Evolutionary conservation across 805 yeast genomes (phyloP).

Genomic region (Helenozyma rhizophorensis): DNA sequence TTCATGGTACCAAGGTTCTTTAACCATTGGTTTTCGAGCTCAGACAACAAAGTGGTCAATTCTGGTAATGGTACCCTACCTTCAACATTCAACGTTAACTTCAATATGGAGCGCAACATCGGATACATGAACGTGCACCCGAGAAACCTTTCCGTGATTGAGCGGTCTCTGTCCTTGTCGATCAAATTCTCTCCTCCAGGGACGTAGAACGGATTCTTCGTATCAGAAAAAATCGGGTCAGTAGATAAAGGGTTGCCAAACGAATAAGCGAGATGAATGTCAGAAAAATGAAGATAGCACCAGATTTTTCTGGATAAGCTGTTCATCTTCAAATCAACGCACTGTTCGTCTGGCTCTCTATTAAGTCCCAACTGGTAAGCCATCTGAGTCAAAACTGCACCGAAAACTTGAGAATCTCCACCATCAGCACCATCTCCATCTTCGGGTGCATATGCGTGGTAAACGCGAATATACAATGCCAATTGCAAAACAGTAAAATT

Average conservation of each 20-base stretch:
- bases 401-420: slow-evolving; percentile 28
- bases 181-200: slow-evolving; percentile 15
- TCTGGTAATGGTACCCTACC: slow-evolving; percentile 7
- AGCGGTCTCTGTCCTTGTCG: slow-evolving; percentile 8
- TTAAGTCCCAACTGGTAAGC: slow-evolving; percentile 64
- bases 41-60: slow-evolving; percentile 5
- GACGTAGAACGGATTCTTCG: slow-evolving; percentile 10
- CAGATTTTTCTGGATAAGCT: slow-evolving; percentile 24
- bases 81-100: slow-evolving; percentile 6
- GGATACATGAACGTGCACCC: slow-evolving; percentile 5
- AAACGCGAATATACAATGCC: slow-evolving; percentile 25
- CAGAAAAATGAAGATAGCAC: slow-evolving; percentile 14
- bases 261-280: slow-evolving; percentile 8
- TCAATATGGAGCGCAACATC: slow-evolving; percentile 4
- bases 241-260: slow-evolving; percentile 13
- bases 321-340: slow-evolving; percentile 15
- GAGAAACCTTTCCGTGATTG: slow-evolving; percentile 8
- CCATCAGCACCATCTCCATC: slow-evolving; percentile 41
- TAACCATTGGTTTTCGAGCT: slow-evolving; percentile 10
- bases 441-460: slow-evolving; percentile 35
- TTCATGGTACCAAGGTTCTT: slow-evolving; percentile 7
- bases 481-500: slow-evolving; percentile 29
- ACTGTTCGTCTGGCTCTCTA: slow-evolving; percentile 51
- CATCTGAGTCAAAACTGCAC: slow-evolving; percentile 47
- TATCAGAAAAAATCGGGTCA: slow-evolving; percentile 9